These are phyloP conservation scores for Medicago lupulina DNA, from an alignment of 306 rosid species.

Conservation along the genomic window DNA sequence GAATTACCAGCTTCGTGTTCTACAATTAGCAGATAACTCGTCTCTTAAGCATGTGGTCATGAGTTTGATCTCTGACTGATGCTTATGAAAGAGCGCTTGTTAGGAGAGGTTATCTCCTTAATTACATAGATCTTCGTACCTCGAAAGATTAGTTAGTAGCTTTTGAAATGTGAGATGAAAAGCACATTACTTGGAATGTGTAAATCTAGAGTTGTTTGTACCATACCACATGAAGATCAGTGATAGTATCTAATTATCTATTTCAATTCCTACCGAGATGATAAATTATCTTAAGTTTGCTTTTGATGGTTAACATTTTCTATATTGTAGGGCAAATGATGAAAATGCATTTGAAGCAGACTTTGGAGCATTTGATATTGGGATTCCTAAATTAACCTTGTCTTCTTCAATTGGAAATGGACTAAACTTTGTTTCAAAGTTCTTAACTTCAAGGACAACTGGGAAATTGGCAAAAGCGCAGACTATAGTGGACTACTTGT, in stretches of 20 bases:
- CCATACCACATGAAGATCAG: no score
- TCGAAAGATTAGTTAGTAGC: neutral
- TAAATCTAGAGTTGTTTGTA: no score
- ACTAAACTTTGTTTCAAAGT: slow-evolving; percentile 60
- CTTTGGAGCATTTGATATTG: slow-evolving; percentile 73
- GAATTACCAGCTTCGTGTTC: no score
- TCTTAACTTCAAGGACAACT: slow-evolving; percentile 57
- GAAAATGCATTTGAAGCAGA: slow-evolving; percentile 85
- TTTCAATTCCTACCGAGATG: no score
- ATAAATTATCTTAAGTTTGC: no score
- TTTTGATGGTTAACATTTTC: slow-evolving; percentile 20
- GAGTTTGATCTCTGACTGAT: no score
- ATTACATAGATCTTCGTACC: neutral
- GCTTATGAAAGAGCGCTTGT: neutral
- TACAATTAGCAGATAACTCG: neutral
- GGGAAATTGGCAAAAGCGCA: slow-evolving; percentile 66
- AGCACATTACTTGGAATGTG: no score
- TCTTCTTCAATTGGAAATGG: slow-evolving; percentile 94
- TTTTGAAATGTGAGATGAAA: neutral
- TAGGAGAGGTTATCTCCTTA: neutral
- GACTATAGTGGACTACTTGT: slow-evolving; percentile 81
- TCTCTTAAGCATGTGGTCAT: neutral
- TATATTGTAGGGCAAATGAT: slow-evolving; percentile 74
- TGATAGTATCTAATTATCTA: no score
- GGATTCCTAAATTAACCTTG: slow-evolving; percentile 64